Conservation (phyloP, 2,329 filamentous ascomycete species). For the Hirsutella thompsonii region DNA sequence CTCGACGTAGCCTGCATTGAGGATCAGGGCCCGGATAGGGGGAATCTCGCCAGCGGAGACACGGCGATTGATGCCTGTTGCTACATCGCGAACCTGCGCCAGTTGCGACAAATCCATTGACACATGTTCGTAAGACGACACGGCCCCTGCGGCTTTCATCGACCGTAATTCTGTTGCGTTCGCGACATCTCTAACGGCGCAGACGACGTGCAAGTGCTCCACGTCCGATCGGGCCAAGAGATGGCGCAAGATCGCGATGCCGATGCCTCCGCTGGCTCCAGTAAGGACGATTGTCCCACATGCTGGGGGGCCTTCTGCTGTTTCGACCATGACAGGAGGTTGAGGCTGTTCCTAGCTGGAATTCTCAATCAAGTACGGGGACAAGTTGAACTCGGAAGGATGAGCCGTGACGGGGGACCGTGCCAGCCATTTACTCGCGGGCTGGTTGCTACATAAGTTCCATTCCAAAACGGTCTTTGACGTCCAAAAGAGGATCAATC, state of each 20-base stretch:
- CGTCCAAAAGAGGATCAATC: too few species aligned
- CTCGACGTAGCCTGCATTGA: not conserved
- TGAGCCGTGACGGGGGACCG: too few species aligned
- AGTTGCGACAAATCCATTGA: not conserved
- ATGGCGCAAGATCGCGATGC: not conserved
- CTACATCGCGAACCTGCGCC: not conserved
- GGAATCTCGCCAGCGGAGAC: not conserved
- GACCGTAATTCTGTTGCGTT: not conserved
- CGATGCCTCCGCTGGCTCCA: not conserved
- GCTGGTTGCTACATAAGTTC: too few species aligned
- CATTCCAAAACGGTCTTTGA: too few species aligned
- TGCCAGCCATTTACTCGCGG: too few species aligned
- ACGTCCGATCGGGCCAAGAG: not conserved
- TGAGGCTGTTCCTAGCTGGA: too few species aligned
- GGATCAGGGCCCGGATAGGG: not conserved
- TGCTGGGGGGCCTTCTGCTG: too few species aligned
- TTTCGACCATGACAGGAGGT: too few species aligned
- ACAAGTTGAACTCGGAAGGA: too few species aligned
- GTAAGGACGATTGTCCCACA: not conserved
- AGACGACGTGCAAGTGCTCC: not conserved
- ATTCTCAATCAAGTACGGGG: too few species aligned
- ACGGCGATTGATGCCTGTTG: not conserved
- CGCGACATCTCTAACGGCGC: not conserved
- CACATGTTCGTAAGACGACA: not conserved
- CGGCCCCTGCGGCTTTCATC: not conserved